These are phyloP conservation scores for Neohortaea acidophila DNA, from an alignment of 495 filamentous ascomycete genomes.

Conservation along the genomic window DNA sequence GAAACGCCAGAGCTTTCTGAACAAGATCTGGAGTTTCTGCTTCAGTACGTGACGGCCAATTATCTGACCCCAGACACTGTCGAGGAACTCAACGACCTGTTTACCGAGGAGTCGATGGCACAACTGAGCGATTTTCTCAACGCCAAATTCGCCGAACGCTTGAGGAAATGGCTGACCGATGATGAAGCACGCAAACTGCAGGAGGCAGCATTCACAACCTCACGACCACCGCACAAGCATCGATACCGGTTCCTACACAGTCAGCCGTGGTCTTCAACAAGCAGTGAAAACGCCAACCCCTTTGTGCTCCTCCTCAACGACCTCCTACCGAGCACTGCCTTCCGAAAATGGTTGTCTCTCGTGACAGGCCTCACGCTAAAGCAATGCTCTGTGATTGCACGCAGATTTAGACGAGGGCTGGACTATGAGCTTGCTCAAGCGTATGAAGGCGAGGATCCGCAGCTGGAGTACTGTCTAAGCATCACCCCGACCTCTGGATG, in stretches of 20 bases:
- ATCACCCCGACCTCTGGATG: slow-evolving; percentile 71
- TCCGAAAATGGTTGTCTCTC: slow-evolving; percentile 73
- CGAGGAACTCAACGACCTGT: slow-evolving; percentile 61
- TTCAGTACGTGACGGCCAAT: slow-evolving; percentile 73
- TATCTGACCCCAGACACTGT: slow-evolving; percentile 93
- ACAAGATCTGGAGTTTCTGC: slow-evolving; percentile 66
- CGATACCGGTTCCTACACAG: slow-evolving; percentile 69
- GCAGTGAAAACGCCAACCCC: slow-evolving; percentile 33
- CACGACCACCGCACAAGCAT: slow-evolving; percentile 86
- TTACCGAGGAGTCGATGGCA: slow-evolving; percentile 67
- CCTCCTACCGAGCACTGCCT: slow-evolving; percentile 70
- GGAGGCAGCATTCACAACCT: slow-evolving; percentile 30
- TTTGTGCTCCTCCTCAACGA: slow-evolving; percentile 61
- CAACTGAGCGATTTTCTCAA: slow-evolving; percentile 63
- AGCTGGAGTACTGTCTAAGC: slow-evolving; percentile 72
- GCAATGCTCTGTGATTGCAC: slow-evolving; percentile 48
- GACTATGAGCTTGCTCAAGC: slow-evolving; percentile 88
- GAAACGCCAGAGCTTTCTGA: slow-evolving; percentile 47
- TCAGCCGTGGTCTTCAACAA: slow-evolving; percentile 7
- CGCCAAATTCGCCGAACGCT: slow-evolving; percentile 51
- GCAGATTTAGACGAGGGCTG: slow-evolving; percentile 68
- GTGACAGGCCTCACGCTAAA: slow-evolving; percentile 57
- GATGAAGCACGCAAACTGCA: slow-evolving; percentile 35
- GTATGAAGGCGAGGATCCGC: slow-evolving; percentile 58
- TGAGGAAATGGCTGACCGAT: slow-evolving; percentile 50